Percentiles rank a stretch among this genome's conserved stretches.
These are phyloP conservation scores for Phaeosphaeriaceae sp. DNA, from an alignment of 2,329 filamentous ascomycete genomes.

Conservation along the genomic window DNA sequence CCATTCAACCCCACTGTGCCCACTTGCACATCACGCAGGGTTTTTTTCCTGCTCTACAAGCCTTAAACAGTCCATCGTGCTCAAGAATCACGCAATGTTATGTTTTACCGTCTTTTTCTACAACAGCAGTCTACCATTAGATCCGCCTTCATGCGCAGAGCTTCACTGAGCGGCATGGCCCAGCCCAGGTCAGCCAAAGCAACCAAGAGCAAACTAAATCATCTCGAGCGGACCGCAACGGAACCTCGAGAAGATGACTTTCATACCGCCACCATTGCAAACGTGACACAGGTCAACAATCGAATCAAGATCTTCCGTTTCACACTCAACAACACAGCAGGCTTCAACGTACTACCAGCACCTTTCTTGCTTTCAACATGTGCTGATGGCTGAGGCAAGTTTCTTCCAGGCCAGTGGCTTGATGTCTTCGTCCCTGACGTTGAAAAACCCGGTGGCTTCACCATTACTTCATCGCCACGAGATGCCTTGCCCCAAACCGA, in stretches of 20 bases:
- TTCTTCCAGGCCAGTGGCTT: constrained; percentile 86
- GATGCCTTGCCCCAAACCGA: constrained; percentile 49
- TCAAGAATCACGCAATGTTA: constrained; percentile 23
- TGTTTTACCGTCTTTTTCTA: constrained; percentile 19
- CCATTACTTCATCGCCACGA: constrained; percentile 78
- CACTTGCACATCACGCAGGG: constrained; percentile 23
- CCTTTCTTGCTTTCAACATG: constrained; percentile 32
- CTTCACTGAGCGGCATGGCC: constrained; percentile 38
- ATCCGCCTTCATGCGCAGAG: constrained; percentile 19
- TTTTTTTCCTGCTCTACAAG: constrained; percentile 18
- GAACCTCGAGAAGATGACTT: constrained; percentile 74
- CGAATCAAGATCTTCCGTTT: constrained; percentile 73
- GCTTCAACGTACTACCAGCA: constrained; percentile 55
- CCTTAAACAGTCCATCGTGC: constrained; percentile 8
- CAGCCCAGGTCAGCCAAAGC: constrained; percentile 40
- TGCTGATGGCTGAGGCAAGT: constrained; percentile 57
- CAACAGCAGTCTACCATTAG: constrained; percentile 13
- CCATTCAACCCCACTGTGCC: constrained; percentile 19
- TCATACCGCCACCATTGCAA: constrained; percentile 65
- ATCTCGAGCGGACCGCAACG: constrained; percentile 74
- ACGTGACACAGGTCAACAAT: constrained; percentile 70
- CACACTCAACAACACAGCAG: constrained; percentile 58
- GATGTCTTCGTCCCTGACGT: constrained; percentile 78
- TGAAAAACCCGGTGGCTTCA: constrained; percentile 80
- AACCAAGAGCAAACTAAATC: constrained; percentile 47